A percentile compares a stretch with the other conserved stretches of the same genome.
phyloP scores from a whole-genome alignment of 305 asterid species.

The Withania somnifera region DNA sequence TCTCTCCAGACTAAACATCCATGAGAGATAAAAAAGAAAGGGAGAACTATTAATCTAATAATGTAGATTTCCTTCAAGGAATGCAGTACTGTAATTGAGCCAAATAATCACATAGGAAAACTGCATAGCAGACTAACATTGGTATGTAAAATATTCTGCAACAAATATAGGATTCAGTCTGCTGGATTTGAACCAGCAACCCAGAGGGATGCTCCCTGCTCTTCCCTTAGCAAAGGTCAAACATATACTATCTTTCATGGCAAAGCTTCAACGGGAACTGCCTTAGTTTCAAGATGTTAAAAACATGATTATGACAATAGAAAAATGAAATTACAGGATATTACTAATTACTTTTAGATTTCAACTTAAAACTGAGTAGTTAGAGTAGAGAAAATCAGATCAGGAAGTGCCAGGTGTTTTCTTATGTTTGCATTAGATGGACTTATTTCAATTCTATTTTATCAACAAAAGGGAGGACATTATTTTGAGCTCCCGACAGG shows the following conservation, averaged over 20 bases:
- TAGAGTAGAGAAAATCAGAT: not conserved
- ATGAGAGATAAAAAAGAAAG: not conserved
- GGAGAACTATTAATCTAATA: not conserved
- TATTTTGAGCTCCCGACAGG: not conserved
- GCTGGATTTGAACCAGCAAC: slow-evolving; percentile 24
- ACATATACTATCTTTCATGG: not conserved
- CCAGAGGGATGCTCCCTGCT: slow-evolving; percentile 18
- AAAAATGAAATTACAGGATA: not conserved
- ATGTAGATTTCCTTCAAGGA: not conserved
- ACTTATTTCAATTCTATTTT: not conserved
- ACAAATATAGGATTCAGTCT: slow-evolving; percentile 1
- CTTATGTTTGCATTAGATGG: not conserved
- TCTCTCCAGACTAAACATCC: not conserved
- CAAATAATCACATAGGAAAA: not conserved
- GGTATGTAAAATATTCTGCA: not conserved
- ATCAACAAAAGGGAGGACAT: not conserved
- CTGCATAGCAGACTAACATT: not conserved
- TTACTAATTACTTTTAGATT: not conserved
- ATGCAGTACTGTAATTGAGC: not conserved
- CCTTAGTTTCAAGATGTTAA: not conserved
- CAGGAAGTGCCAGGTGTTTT: not conserved
- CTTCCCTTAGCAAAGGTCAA: slow-evolving; percentile 20
- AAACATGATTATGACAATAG: not conserved
- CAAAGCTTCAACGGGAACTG: not conserved
- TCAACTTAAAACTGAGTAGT: not conserved